Evolutionary conservation across 2,329 filamentous ascomycete genomes (phyloP).

Genomic region (Ilyonectria destructans): DNA sequence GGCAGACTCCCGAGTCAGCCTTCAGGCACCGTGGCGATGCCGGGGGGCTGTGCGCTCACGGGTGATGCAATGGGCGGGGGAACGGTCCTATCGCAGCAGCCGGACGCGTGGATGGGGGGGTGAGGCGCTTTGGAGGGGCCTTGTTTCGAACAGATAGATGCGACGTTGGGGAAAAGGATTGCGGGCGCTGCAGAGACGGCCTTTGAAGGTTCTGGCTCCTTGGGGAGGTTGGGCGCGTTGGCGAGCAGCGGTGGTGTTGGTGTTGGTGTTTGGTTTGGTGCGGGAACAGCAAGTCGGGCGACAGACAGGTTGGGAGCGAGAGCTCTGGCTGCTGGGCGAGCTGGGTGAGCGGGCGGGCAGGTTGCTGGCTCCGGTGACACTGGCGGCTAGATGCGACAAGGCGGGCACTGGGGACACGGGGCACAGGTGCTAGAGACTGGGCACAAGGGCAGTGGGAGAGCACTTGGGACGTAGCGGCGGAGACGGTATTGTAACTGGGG

Average conservation of each 20-base stretch:
- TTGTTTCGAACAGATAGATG: slow-evolving; percentile 40
- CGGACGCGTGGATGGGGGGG: slow-evolving; percentile 51
- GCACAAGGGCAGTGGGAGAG: slow-evolving; percentile 25
- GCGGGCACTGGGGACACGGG: slow-evolving; percentile 26
- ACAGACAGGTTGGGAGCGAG: slow-evolving; percentile 15
- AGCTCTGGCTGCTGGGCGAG: slow-evolving; percentile 2
- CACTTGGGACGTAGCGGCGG: slow-evolving; percentile 7
- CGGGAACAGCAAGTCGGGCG: slow-evolving; percentile 9
- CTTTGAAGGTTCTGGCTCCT: slow-evolving; percentile 24
- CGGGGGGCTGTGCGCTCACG: slow-evolving; percentile 60
- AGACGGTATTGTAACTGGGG: slow-evolving; percentile 20
- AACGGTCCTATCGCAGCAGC: slow-evolving; percentile 48
- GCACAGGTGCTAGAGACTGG: slow-evolving; percentile 16
- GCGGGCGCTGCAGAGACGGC: slow-evolving; percentile 26
- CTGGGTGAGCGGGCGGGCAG: slow-evolving; percentile 10
- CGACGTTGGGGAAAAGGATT: slow-evolving; percentile 37
- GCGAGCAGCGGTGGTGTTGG: slow-evolving; percentile 23
- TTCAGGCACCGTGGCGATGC: slow-evolving; percentile 60
- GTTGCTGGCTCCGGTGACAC: slow-evolving; percentile 8
- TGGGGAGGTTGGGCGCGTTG: slow-evolving; percentile 18
- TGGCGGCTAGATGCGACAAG: slow-evolving; percentile 18
- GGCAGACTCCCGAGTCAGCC: slow-evolving; percentile 66
- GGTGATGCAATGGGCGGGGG: slow-evolving; percentile 52
- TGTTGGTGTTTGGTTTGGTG: slow-evolving; percentile 25
- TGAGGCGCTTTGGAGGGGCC: slow-evolving; percentile 41